phyloP scores from a whole-genome alignment of 192 early-diverging fungal species.

The Pecoramyces ruminantium region DNA sequence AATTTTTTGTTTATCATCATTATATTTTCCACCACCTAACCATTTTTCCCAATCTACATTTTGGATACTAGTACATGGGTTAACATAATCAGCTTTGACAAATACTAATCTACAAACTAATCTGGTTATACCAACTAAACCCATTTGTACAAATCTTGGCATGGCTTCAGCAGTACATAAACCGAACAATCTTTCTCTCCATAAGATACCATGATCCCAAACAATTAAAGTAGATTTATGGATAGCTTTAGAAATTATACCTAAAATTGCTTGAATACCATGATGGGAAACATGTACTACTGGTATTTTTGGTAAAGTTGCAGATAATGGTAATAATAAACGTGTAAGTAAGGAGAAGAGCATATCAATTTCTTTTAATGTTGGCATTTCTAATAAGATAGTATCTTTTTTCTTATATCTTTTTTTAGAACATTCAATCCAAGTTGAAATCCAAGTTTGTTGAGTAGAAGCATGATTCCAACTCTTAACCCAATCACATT shows the following conservation, averaged over 20 bases:
- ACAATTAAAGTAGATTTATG: constrained; percentile 13
- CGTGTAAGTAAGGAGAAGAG: constrained; percentile 13
- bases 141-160: constrained; percentile 21
- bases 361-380: constrained; percentile 18
- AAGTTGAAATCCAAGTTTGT: constrained; percentile 15
- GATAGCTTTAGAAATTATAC: constrained; percentile 18
- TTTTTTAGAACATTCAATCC: constrained; percentile 3
- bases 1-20: not conserved
- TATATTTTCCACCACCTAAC: constrained; percentile 15
- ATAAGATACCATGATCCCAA: constrained; percentile 26
- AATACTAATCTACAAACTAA: constrained; percentile 15
- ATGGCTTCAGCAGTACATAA: constrained; percentile 14
- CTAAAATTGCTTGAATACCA: constrained; percentile 24
- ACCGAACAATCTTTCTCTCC: constrained; percentile 21
- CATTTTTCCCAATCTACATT: constrained; percentile 20
- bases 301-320: constrained; percentile 11
- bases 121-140: constrained; percentile 15
- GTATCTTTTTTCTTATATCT: constrained; percentile 1
- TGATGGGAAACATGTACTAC: constrained; percentile 24
- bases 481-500: constrained; percentile 13
- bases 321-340: constrained; percentile 13
- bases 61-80: constrained; percentile 23
- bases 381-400: constrained; percentile 8
- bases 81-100: constrained; percentile 14
- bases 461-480: constrained; percentile 19